These are phyloP conservation scores for Pelargonium nanum DNA, from an alignment of 345 rosid species.

Conservation along the genomic window DNA sequence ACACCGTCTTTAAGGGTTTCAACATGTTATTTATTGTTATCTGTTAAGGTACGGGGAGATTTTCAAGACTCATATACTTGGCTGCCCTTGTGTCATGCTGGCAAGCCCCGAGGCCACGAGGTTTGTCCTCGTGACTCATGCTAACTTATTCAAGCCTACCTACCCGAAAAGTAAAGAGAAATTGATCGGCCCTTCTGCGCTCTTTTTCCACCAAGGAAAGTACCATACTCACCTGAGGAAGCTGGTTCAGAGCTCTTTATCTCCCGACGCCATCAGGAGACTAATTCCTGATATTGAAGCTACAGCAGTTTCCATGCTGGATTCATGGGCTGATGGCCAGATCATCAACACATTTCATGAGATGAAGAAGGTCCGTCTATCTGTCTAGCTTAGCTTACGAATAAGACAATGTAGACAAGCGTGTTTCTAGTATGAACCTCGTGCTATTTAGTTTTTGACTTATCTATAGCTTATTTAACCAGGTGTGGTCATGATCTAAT, in stretches of 20 bases:
- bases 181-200: conserved; percentile 65
- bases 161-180: conserved; percentile 82
- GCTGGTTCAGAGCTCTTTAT: conserved; percentile 52
- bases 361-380: conserved; percentile 56
- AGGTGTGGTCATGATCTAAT: no score
- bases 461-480: no score
- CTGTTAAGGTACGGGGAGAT: conserved; percentile 63
- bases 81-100: conserved; percentile 84
- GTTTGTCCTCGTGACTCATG: conserved; percentile 70
- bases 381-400: neutral
- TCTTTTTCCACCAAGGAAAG: conserved; percentile 74
- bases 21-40: neutral
- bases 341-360: conserved; percentile 53
- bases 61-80: conserved; percentile 65
- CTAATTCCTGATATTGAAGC: conserved; percentile 49
- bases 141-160: conserved; percentile 75
- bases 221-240: conserved; percentile 59
- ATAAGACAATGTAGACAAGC: neutral
- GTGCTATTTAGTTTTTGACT: no score
- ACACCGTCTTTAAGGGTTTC: neutral
- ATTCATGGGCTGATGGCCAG: conserved; percentile 31
- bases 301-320: conserved; percentile 40
- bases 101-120: conserved; percentile 69
- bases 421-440: no score
- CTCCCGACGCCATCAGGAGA: conserved; percentile 43